Conservation (phyloP, 139 green algal species). For the Axilococcus clingmanii region DNA sequence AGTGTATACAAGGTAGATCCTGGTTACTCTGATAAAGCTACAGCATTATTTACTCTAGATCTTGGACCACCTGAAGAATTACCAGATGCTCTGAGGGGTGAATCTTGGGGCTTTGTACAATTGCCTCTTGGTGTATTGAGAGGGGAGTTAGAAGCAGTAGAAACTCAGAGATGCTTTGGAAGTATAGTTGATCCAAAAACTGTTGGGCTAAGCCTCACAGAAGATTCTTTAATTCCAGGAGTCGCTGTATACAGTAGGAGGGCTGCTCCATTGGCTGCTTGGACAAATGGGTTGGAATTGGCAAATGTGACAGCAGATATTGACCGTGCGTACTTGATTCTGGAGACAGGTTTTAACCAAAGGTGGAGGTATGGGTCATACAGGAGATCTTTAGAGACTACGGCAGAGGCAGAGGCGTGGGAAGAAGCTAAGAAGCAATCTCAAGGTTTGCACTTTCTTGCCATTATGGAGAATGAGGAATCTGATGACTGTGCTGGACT, state of each 20-base stretch:
- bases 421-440: constrained; percentile 73
- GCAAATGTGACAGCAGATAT: constrained; percentile 63
- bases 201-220: constrained; percentile 11
- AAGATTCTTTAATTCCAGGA: constrained; percentile 51
- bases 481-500: constrained; percentile 74
- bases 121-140: constrained; percentile 70
- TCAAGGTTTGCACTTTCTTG: constrained; percentile 93
- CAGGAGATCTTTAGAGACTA: constrained; percentile 54
- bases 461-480: constrained; percentile 84
- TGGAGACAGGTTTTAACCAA: constrained; percentile 92
- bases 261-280: constrained; percentile 80
- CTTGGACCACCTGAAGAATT: constrained; percentile 70
- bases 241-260: constrained; percentile 88
- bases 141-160: constrained; percentile 24
- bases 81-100: constrained; percentile 83
- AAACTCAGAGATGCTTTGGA: constrained; percentile 53
- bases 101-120: constrained; percentile 96
- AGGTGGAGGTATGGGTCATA: constrained; percentile 85
- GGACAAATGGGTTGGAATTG: constrained; percentile 92
- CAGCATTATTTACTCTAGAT: constrained; percentile 74
- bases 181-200: constrained; percentile 27
- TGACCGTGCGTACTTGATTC: constrained; percentile 72
- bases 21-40: constrained; percentile 68
- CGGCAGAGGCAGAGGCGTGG: constrained; percentile 77
- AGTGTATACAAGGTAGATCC: constrained; percentile 77